Conservation (phyloP, 2,329 filamentous ascomycete genomes). For the Fusarium xylarioides region DNA sequence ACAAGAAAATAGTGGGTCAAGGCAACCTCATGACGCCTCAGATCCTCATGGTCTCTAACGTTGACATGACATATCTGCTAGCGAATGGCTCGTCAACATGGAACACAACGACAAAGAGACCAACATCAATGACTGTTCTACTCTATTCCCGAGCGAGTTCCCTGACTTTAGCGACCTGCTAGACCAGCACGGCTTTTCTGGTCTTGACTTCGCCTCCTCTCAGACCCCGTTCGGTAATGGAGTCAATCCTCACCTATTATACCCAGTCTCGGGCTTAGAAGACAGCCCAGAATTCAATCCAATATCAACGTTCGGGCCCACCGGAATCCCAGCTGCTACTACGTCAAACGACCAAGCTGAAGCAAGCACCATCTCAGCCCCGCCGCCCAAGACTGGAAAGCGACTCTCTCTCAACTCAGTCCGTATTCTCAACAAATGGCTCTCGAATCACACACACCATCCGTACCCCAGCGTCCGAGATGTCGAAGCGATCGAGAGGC, state of each 20-base stretch:
- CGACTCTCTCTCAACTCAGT: slow-evolving; percentile 29
- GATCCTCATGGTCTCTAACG: neutral
- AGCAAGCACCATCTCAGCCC: too few relatives aligned
- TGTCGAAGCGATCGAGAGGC: slow-evolving; percentile 75
- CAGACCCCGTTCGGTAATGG: neutral
- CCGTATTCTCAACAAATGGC: slow-evolving; percentile 60
- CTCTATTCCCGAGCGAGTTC: neutral
- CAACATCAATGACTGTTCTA: accelerated
- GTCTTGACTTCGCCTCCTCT: neutral
- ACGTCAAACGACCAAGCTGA: neutral
- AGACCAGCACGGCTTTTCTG: neutral
- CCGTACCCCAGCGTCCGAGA: slow-evolving; percentile 87
- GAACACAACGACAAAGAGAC: accelerated
- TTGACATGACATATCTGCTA: neutral
- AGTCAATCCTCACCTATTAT: neutral
- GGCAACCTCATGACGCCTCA: neutral
- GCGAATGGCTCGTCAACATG: neutral
- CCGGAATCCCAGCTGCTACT: too few relatives aligned
- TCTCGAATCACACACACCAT: slow-evolving; percentile 76
- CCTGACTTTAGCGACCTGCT: accelerated
- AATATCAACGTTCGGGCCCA: accelerated
- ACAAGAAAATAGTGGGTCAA: slow-evolving; percentile 21
- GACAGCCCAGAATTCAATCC: too few relatives aligned
- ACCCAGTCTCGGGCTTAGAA: neutral
- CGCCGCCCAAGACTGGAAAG: slow-evolving; percentile 15